Conservation (phyloP, 1,284 basidiomycete species). For the Salmacisia buchloeana region DNA sequence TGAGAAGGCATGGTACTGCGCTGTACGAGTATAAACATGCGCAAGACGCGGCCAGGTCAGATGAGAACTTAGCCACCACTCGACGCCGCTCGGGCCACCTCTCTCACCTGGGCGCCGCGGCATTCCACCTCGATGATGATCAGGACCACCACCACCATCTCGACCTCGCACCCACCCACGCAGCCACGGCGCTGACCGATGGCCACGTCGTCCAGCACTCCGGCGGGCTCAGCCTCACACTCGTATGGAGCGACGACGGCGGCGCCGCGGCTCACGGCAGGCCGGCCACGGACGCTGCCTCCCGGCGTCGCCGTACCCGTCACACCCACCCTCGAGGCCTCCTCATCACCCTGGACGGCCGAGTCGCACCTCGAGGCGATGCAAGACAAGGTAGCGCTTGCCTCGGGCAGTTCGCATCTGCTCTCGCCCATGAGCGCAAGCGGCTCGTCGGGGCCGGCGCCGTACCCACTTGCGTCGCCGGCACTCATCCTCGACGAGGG, state of each 20-base stretch:
- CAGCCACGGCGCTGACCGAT: neutral
- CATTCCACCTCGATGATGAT: too few species aligned
- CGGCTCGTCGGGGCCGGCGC: neutral
- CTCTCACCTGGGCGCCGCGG: too few species aligned
- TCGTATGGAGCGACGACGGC: neutral
- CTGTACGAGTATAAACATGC: too few species aligned
- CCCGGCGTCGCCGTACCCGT: neutral
- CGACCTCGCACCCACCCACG: neutral
- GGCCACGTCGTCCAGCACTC: neutral
- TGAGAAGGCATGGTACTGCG: too few species aligned
- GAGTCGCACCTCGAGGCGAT: neutral
- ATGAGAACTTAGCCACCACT: too few species aligned
- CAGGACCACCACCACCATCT: too few species aligned
- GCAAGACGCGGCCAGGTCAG: too few species aligned
- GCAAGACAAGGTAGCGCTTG: neutral
- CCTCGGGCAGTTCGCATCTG: too few species aligned
- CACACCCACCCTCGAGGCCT: neutral
- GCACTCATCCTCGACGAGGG: neutral
- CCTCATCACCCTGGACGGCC: constrained; percentile 1
- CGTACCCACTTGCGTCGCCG: neutral
- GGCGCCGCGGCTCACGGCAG: neutral
- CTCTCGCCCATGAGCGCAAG: neutral
- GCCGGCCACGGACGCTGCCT: neutral
- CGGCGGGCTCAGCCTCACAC: neutral
- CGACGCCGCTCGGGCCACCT: too few species aligned